Percentiles rank a stretch among this genome's conserved stretches.
Conservation (phyloP, 495 filamentous ascomycete species). For the Neurospora sp. region DNA sequence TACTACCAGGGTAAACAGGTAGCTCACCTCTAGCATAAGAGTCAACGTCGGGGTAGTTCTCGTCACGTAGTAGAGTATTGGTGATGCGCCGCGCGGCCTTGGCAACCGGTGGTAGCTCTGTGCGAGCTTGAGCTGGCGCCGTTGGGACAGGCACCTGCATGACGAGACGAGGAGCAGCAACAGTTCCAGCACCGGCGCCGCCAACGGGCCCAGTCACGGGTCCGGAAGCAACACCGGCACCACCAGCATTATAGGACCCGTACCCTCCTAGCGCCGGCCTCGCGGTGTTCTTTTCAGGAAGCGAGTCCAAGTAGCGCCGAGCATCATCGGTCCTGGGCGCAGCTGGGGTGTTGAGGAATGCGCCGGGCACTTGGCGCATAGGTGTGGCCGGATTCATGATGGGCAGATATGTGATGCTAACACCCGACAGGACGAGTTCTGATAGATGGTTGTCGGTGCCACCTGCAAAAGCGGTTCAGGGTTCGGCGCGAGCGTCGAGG, state of each 20-base stretch:
- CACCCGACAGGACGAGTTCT: neutral
- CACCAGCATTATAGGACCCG: neutral
- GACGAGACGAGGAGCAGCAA: neutral
- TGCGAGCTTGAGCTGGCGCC: slow-evolving; percentile 3
- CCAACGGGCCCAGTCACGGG: neutral
- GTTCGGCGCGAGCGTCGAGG: neutral
- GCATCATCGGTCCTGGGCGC: slow-evolving; percentile 26
- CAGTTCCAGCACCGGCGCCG: neutral
- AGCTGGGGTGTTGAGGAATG: slow-evolving; percentile 65
- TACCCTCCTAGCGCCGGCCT: neutral
- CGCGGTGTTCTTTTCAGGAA: neutral
- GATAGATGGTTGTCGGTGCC: neutral
- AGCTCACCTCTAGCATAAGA: slow-evolving; percentile 74
- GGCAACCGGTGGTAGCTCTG: slow-evolving; percentile 48
- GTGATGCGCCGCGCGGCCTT: slow-evolving; percentile 81
- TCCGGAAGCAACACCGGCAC: neutral
- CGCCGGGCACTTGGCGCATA: slow-evolving; percentile 57
- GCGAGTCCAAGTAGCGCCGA: slow-evolving; percentile 27
- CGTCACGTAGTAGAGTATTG: slow-evolving; percentile 60
- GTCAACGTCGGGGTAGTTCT: slow-evolving; percentile 81
- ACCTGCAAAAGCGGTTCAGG: neutral
- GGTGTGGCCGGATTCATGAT: slow-evolving; percentile 57
- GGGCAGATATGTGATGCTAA: slow-evolving; percentile 24
- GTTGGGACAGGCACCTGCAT: slow-evolving; percentile 1
- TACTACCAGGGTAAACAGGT: neutral